Evolutionary conservation across 108 stramenopile genomes (phyloP), one percentile per base, ranked within the genome.

Genomic region (Skeletonema menzelii): DNA sequence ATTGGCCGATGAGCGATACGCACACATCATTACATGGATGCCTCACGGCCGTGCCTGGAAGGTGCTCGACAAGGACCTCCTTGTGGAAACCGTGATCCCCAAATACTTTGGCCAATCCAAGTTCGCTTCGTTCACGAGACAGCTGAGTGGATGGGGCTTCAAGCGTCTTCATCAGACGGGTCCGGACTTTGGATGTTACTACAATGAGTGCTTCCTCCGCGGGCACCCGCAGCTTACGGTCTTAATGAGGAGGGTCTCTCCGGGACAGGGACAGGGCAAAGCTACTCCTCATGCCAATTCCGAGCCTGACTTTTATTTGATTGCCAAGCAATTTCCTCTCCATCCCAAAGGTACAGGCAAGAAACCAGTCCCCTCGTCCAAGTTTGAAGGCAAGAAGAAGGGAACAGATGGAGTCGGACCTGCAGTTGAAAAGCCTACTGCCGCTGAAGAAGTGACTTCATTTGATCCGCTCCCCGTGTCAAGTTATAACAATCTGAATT

Each of bases 151-250:
- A 24, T 58, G 57, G 57, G 57, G 57, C 4, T 58, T 58, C 57
- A 58, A 58, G 19, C 8, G 57, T 3, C 57, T 58, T 4, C 19
- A 58, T 5, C 3, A 30, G 22, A 14, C 57, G 14, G 57, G 57
- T 15, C 57, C 27, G 30, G 66, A 67, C 31, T 6, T 34, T n/a
- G 66, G 66, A 2, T 67, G 31, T 32, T 67, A 67, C 49, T 67
- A 67, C 28, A 53, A 67, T 20, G 49, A 67, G 53, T 67, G 66
- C 28, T 67, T 67, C 49, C 66, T 67, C 32, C 66, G 53, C 8
- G 66, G 17, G 3, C 30, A 47, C n/a, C 66, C 66, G 4, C 15
- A 26, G 0, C 66, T 67, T 14, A 67, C 66, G n/a, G 32, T 49
- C 20, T 55, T 67, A 0, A 67, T 67, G 31, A 15, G 66, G 32